Percentiles rank a stretch among this genome's conserved stretches.
Evolutionary conservation across 176 grass and related monocot genomes (phyloP).

Genomic region (maize (Zea mays)): DNA sequence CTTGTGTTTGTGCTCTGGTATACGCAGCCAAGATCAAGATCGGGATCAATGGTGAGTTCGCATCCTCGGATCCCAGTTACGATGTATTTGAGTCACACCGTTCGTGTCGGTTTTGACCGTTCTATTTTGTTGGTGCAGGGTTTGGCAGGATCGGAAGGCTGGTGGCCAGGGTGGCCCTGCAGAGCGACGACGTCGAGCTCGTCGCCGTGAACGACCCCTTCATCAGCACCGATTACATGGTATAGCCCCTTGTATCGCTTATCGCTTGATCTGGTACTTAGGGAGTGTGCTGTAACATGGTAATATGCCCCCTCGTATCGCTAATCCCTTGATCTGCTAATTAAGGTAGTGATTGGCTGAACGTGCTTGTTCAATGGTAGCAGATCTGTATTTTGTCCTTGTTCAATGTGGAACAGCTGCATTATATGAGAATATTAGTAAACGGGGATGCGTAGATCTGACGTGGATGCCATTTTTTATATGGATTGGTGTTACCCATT

Average conservation of each 20-base stretch:
- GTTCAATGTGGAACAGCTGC: background rate
- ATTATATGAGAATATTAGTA: background rate
- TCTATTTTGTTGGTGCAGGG: conserved; percentile 36
- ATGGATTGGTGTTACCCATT: too few relatives aligned
- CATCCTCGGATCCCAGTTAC: background rate
- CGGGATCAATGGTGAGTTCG: conserved; percentile 69
- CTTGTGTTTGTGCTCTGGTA: background rate
- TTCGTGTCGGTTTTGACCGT: background rate
- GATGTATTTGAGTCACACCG: background rate
- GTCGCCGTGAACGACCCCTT: conserved; percentile 85
- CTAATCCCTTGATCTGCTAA: background rate
- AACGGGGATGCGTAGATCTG: background rate
- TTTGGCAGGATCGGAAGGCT: conserved; percentile 80
- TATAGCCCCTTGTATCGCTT: conserved; percentile 23
- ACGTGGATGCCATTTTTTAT: background rate
- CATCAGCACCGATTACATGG: conserved; percentile 91
- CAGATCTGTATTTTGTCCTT: background rate
- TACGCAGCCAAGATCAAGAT: conserved; percentile 70
- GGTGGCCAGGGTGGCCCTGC: conserved; percentile 74
- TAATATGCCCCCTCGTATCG: background rate
- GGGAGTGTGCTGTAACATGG: conserved; percentile 64
- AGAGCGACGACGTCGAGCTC: conserved; percentile 79
- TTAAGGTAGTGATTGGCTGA: too few relatives aligned
- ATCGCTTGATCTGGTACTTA: conserved; percentile 3
- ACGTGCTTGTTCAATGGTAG: background rate